These are phyloP conservation scores for Eucalyptus shirleyi DNA, from an alignment of 345 rosid species.

Conservation along the genomic window DNA sequence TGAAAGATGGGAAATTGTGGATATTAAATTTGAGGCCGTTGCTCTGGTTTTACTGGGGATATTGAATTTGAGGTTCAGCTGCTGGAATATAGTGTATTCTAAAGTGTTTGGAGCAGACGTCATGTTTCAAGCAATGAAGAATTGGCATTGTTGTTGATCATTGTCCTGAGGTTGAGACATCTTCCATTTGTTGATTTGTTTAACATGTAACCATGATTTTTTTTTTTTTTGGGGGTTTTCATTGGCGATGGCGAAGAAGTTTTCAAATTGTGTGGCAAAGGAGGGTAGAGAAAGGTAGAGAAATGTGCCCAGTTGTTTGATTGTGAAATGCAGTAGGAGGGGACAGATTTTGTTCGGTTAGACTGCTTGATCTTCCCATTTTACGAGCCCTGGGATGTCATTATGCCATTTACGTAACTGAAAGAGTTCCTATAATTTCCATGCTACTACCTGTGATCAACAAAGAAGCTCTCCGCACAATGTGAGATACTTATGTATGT, in stretches of 20 bases:
- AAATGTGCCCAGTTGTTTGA: neutral
- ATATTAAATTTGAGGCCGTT: neutral
- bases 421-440: neutral
- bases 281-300: neutral
- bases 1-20: neutral
- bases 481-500: neutral
- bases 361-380: neutral
- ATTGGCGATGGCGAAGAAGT: neutral
- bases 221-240: neutral
- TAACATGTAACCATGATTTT: neutral
- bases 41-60: no score
- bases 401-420: neutral
- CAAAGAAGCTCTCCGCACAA: neutral
- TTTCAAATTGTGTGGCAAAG: neutral
- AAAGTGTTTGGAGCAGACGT: neutral
- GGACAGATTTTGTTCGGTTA: neutral
- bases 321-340: neutral
- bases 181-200: neutral
- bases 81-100: neutral
- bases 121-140: neutral
- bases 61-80: neutral
- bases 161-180: neutral
- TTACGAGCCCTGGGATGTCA: neutral
- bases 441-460: neutral
- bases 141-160: neutral